Percentiles rank a stretch among this genome's conserved stretches.
phyloP scores from a whole-genome alignment of 208 protist genomes.

The Leishmania gerbilli region DNA sequence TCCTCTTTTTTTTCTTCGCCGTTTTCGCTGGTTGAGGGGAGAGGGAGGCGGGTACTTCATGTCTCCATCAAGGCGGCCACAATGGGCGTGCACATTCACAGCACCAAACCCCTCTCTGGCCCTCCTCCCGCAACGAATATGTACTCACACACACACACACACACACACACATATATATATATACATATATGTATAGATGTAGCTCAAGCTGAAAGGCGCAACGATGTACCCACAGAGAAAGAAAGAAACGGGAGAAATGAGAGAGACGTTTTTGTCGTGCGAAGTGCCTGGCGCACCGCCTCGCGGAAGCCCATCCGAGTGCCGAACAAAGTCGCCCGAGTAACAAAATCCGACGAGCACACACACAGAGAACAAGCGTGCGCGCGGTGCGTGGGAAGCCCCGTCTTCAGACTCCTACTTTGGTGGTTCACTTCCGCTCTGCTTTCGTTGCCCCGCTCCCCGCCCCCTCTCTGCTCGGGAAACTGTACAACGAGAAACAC shows the following conservation, averaged over 20 bases:
- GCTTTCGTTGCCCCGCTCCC: not conserved
- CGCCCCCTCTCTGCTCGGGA: too few relatives aligned
- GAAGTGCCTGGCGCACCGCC: not conserved
- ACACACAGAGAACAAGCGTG: not conserved
- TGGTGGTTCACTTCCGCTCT: not conserved
- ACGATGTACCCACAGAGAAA: not conserved
- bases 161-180: not conserved
- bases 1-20: not conserved
- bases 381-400: not conserved
- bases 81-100: not conserved
- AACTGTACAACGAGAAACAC: not conserved
- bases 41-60: not conserved
- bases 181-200: too few relatives aligned
- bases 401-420: constrained; percentile 13
- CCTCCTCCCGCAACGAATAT: not conserved
- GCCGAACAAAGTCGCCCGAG: not conserved
- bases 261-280: not conserved
- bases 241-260: not conserved
- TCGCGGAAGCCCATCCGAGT: not conserved
- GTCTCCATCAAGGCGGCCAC: not conserved
- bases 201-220: not conserved
- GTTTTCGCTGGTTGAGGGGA: not conserved
- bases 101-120: not conserved
- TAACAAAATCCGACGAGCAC: not conserved
- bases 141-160: too few relatives aligned